Evolutionary conservation across 31 red algal species (phyloP), one percentile per base, ranked within the genome.

Genomic region (Porphyra umbilicalis): DNA sequence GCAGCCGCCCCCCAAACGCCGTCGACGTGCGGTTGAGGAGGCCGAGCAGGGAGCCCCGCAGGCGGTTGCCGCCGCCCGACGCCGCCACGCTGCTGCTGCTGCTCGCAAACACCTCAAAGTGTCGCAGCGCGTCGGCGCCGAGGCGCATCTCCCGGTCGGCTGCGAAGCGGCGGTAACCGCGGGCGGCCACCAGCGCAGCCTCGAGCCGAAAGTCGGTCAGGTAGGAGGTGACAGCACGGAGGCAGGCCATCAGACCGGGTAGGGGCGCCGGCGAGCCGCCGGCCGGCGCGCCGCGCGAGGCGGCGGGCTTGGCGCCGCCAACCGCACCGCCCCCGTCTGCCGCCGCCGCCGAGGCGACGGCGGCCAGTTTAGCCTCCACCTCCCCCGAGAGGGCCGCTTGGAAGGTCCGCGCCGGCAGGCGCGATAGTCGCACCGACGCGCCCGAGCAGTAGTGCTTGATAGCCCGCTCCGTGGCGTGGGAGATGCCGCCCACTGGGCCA

Each of bases 91-190:
- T 71, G 57, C 57, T 71, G 57, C 57, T 71, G 57, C 57, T 71
- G 57, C 57, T 71, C 57, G 57, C 30, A 42, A 93, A 89, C 16
- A 93, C 86, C 30, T 93, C 91, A 67, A 93, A 93, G 83, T 93
- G 88, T 34, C 79, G 78, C 38, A 93, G 37, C 10, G 87, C 91
- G 44, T 93, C 86, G 25, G 83, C 82, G 13, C 86, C 91, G 10
- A 93, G 78, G 5, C 67, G 81, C 86, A 93, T 89, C 30, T 93
- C 79, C 2, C 79, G 78, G 8, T 76, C 44, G n/a, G 86, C 78
- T 32, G 34, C 79, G 37, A 86, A 89, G 36, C 71, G 76, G 16
- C 85, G 87, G 42, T 75, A 89, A 36, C 85, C 86, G 0, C 78
- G 30, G 2, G 82, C 83, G 74, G 31, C 83, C 18, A 80, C 82